A percentile compares a stretch with the other conserved stretches of the same genome.
Conservation (phyloP, 306 rosid genomes). For the Pyrus pyrifolia region DNA sequence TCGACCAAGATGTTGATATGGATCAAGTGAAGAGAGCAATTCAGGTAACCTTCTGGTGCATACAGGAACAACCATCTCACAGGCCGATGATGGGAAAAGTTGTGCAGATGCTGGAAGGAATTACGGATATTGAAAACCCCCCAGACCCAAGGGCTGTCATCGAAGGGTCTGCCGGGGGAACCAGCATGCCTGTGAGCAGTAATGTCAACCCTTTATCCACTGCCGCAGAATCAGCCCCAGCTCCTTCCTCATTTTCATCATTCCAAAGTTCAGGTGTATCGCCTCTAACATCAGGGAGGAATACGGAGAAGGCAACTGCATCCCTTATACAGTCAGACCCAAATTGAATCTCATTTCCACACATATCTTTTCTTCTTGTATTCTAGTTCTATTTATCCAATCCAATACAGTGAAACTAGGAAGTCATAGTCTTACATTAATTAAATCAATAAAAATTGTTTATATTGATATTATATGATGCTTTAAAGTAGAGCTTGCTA, state of each 20-base stretch:
- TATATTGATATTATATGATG: neutral
- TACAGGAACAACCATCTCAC: constrained; percentile 72
- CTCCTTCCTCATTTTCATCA: constrained; percentile 38
- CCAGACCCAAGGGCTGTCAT: constrained; percentile 41
- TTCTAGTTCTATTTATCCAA: neutral
- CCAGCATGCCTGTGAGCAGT: constrained; percentile 33
- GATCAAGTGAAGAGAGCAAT: constrained; percentile 54
- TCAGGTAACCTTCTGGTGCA: constrained; percentile 82
- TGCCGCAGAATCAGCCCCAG: constrained; percentile 22
- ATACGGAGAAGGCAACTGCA: constrained; percentile 32
- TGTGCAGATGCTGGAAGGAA: constrained; percentile 85
- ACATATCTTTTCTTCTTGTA: neutral
- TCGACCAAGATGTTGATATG: constrained; percentile 43
- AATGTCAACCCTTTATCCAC: constrained; percentile 35
- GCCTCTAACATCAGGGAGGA: constrained; percentile 21
- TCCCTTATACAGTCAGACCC: constrained; percentile 29
- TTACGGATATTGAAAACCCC: constrained; percentile 46
- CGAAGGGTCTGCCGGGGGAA: constrained; percentile 32
- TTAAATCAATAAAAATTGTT: neutral
- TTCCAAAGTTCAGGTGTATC: constrained; percentile 20
- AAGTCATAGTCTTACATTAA: neutral
- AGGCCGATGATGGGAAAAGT: constrained; percentile 78
- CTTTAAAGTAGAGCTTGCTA: no score
- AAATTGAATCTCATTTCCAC: neutral
- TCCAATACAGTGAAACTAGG: neutral